These are phyloP conservation scores for Fistulifera pelliculosa DNA, from an alignment of 108 stramenopile genomes.

Conservation along the genomic window DNA sequence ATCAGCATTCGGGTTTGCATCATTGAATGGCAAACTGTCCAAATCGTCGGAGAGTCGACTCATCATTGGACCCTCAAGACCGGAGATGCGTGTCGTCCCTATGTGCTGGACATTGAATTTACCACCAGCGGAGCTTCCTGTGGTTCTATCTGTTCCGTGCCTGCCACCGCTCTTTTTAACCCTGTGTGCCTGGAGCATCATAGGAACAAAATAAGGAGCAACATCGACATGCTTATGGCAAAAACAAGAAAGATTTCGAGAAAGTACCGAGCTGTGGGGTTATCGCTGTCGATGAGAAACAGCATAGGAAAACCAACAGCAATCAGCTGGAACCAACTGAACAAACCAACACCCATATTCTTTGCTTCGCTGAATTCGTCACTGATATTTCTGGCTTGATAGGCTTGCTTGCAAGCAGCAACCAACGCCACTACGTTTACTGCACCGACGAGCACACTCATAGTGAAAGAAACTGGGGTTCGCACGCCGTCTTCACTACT, in stretches of 20 bases:
- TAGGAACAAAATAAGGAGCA: conserved; percentile 37
- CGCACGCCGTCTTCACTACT: neutral
- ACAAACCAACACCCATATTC: conserved; percentile 25
- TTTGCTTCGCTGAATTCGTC: conserved; percentile 32
- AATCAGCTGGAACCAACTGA: conserved; percentile 31
- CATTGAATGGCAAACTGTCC: too few species aligned
- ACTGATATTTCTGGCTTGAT: conserved; percentile 24
- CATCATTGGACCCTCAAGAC: too few species aligned
- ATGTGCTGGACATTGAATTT: too few species aligned
- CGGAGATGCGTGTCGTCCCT: too few species aligned
- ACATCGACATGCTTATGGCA: conserved; percentile 25
- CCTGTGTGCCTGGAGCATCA: conserved; percentile 6
- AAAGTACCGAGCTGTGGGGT: conserved; percentile 25
- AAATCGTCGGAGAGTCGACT: too few species aligned
- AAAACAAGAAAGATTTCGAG: conserved; percentile 23
- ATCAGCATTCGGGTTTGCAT: too few species aligned
- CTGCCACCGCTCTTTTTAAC: too few species aligned
- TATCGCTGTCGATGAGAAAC: conserved; percentile 21
- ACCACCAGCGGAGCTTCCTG: too few species aligned
- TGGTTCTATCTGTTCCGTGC: too few species aligned
- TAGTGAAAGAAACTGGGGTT: neutral
- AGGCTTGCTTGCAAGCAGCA: conserved; percentile 25
- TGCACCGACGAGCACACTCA: conserved; percentile 6
- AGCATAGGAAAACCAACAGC: conserved; percentile 29
- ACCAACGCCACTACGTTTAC: conserved; percentile 21